phyloP scores from a whole-genome alignment of 1,284 basidiomycete genomes.

The Coriolopsis trogii region DNA sequence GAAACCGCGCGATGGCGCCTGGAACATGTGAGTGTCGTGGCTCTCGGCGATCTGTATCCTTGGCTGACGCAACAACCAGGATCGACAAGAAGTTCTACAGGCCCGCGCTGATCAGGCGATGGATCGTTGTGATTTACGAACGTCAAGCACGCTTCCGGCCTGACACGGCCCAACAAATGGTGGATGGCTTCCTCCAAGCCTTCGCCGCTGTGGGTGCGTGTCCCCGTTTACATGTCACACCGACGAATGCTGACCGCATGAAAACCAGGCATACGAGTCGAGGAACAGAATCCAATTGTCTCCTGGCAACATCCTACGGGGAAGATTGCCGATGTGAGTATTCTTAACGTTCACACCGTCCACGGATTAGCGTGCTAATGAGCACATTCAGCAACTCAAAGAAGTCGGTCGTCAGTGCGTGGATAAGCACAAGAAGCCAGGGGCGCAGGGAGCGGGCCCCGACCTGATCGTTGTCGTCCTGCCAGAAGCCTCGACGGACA shows the following conservation, averaged over 20 bases:
- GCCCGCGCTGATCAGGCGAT: constrained; percentile 52
- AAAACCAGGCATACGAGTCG: constrained; percentile 52
- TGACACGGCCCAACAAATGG: constrained; percentile 49
- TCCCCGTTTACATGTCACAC: neutral
- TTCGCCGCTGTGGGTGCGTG: constrained; percentile 60
- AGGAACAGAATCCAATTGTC: constrained; percentile 44
- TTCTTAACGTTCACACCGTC: neutral
- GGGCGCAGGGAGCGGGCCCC: too few relatives aligned
- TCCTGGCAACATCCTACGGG: constrained; percentile 58
- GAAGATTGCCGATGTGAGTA: constrained; percentile 47
- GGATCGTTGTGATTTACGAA: constrained; percentile 70
- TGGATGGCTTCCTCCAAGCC: constrained; percentile 47
- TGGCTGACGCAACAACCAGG: constrained; percentile 40
- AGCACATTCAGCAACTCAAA: constrained; percentile 46
- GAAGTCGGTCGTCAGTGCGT: constrained; percentile 47
- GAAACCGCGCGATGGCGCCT: constrained; percentile 63
- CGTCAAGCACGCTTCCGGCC: constrained; percentile 53
- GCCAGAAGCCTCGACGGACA: constrained; percentile 73
- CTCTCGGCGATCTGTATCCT: constrained; percentile 5
- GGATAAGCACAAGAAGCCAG: constrained; percentile 34
- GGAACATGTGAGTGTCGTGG: constrained; percentile 60
- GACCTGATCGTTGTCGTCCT: constrained; percentile 67
- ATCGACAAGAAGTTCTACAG: constrained; percentile 65
- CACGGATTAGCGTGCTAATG: neutral
- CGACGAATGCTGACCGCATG: neutral